Evolutionary conservation across 2,329 filamentous ascomycete genomes (phyloP).

Genomic region (Apiospora phragmitis): DNA sequence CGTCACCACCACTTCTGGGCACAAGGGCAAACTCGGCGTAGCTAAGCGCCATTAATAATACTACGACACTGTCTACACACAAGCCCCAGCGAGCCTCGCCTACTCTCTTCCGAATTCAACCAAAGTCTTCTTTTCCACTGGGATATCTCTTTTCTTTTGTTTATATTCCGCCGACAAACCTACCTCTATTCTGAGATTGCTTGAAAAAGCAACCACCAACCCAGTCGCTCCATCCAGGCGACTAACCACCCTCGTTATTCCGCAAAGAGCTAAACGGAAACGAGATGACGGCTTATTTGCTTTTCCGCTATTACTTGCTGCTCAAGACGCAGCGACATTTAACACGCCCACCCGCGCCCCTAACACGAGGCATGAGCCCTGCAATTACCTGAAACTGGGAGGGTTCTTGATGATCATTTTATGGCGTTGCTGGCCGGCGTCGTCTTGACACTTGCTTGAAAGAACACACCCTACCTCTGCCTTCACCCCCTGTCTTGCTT

Average conservation of each 20-base stretch:
- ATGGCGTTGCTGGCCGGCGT: not conserved
- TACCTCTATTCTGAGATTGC: not conserved
- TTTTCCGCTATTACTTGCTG: not conserved
- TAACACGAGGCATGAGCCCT: not conserved
- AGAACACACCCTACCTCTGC: not conserved
- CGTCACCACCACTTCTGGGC: constrained; percentile 13
- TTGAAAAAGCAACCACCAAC: not conserved
- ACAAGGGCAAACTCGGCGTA: constrained; percentile 28
- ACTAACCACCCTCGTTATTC: not conserved
- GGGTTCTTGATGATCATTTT: not conserved
- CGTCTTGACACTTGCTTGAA: not conserved
- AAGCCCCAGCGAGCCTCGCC: not conserved
- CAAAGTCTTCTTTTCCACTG: constrained; percentile 10
- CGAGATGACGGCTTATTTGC: not conserved
- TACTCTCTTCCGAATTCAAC: constrained; percentile 10
- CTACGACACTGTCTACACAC: not conserved
- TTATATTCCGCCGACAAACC: constrained; percentile 4
- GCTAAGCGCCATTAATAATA: not conserved
- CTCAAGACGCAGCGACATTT: not conserved
- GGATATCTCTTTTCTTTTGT: constrained; percentile 10
- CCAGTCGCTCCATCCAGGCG: not conserved
- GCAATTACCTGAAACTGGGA: not conserved
- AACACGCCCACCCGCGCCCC: not conserved
- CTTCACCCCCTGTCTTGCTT: not conserved
- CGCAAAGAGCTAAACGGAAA: not conserved